Base-by-base conservation (phyloP, 768 basidiomycete species). In the Tephrocybe sp. region DNA sequence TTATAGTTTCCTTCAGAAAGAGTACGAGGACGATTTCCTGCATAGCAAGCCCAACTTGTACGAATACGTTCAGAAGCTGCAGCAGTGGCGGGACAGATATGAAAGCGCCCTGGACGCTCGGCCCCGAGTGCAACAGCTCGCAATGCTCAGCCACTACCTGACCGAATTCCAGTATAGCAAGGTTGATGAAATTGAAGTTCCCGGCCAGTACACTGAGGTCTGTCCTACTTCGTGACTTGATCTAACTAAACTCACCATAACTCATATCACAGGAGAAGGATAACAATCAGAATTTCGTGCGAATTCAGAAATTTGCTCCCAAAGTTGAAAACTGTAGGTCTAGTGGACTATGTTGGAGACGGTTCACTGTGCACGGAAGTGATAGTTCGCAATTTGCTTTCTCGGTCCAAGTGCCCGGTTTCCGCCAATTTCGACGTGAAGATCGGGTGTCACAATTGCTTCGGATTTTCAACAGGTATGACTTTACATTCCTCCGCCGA, bases 171-270 rank as follows among this genome's bases (percentile, higher is more conserved):
- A 98, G 59, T 94, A 98, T 68, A 86, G 85, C 63, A 97, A 94
- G 66, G 93, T 96, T 44, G 97, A 98, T 57, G 96, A 99, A 57
- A 91, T 99, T 33, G 95, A 99, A 64, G 84, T 99, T 44, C 95
- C 95, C n/a, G 97, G 97, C 6, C 97, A 99, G 68, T 99, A 99
- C 65, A 90, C 93, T 0, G 92, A 98, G 81, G 94, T 90, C n/a
- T 20, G 62, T 54, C n/a, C 7, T 38, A 37, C 8, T n/a, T n/a
- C n/a, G n/a, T n/a, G n/a, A n/a, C 25, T 40, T 11, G 21, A 11
- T 51, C 1, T 12, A 26, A 28, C 43, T 25, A 21, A 42, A n/a
- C 38, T 23, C 26, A 8, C 41, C 32, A n/a, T 23, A 28, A 40
- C 49, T 24, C 46, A 49, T 58, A 18, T 37, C 23, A 12, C 61